Conservation (phyloP, 225 moss, liverwort and hornwort species). For the Bryoerythrophyllum caledonicum region DNA sequence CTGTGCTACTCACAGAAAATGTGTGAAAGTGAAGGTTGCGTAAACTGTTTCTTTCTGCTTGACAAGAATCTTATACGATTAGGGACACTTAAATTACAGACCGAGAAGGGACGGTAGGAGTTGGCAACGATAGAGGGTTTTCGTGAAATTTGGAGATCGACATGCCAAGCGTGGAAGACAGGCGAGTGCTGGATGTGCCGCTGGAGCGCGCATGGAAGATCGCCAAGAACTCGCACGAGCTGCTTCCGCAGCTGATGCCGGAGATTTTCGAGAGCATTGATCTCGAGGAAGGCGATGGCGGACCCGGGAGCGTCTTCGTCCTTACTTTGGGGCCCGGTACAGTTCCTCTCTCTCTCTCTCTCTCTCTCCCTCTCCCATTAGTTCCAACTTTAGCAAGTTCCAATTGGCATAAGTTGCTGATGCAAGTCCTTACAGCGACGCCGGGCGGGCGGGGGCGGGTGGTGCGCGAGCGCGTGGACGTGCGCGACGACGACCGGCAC, state of each 20-base stretch:
- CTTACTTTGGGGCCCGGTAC: conserved; percentile 55
- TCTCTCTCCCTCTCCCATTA: no score
- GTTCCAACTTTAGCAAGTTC: neutral
- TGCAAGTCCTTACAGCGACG: conserved; percentile 18
- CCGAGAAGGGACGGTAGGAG: neutral
- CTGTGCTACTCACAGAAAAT: neutral
- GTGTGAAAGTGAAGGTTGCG: conserved; percentile 11
- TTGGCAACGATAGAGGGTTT: neutral
- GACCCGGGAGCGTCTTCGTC: conserved; percentile 48
- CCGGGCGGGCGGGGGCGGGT: conserved; percentile 40
- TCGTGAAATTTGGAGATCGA: neutral
- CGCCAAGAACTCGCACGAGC: conserved; percentile 55
- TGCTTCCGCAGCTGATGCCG: conserved; percentile 55
- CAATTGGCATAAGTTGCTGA: neutral
- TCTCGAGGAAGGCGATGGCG: conserved; percentile 56
- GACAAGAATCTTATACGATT: neutral
- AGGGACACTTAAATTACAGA: neutral
- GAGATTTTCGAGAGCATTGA: conserved; percentile 57
- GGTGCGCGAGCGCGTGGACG: conserved; percentile 53
- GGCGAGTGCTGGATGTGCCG: conserved; percentile 44
- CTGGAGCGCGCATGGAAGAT: conserved; percentile 62
- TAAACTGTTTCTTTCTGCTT: neutral
- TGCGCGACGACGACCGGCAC: conserved; percentile 51
- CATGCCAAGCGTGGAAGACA: conserved; percentile 59
- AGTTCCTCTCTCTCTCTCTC: conserved; percentile 21